These are phyloP conservation scores for Fagopyrum homotropicum DNA, from an alignment of 148 eudicot species.

Conservation along the genomic window DNA sequence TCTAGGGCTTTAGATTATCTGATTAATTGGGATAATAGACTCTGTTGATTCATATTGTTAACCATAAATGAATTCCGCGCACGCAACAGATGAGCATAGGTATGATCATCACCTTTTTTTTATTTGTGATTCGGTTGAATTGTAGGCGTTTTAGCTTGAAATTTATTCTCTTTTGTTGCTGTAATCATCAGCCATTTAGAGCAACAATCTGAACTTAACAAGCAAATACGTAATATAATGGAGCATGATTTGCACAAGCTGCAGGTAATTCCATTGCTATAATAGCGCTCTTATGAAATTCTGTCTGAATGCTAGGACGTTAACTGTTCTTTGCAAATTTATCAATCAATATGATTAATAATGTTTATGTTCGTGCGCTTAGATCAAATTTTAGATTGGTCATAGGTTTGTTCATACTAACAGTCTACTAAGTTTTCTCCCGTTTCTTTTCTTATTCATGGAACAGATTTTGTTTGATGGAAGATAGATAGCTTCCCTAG, in stretches of 20 bases:
- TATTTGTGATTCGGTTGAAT: background rate
- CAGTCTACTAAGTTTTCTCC: background rate
- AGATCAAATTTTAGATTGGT: background rate
- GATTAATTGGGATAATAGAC: background rate
- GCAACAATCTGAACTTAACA: constrained; percentile 41
- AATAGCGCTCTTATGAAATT: too few relatives aligned
- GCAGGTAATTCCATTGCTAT: constrained; percentile 26
- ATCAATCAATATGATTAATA: too few relatives aligned
- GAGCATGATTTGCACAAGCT: constrained; percentile 47
- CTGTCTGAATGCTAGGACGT: too few relatives aligned
- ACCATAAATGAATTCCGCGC: background rate
- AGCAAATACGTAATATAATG: constrained; percentile 43
- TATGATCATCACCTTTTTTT: background rate
- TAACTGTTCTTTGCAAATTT: too few relatives aligned
- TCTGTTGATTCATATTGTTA: background rate
- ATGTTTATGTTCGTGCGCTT: background rate
- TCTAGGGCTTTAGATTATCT: too few relatives aligned
- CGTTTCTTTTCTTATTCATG: background rate
- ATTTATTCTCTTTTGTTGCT: background rate
- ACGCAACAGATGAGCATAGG: background rate
- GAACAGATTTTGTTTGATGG: background rate
- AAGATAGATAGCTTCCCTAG: background rate
- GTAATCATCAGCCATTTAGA: constrained; percentile 43
- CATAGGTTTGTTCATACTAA: too few relatives aligned
- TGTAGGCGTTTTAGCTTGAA: background rate